Evolutionary conservation across 345 rosid species (phyloP).

Genomic region (Citrus unshiu): DNA sequence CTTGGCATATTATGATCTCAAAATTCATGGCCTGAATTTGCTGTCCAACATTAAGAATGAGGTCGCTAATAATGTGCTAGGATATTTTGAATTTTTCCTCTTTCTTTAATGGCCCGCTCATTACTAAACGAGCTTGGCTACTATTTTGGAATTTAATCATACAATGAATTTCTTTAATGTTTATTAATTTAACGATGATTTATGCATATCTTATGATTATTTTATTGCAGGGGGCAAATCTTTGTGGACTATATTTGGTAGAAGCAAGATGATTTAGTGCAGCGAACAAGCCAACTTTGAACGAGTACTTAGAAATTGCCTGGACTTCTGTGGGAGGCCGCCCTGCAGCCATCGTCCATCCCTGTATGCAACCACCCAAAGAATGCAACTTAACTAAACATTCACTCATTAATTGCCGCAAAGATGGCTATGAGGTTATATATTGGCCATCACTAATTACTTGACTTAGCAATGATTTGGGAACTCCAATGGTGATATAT

Average conservation of each 20-base stretch:
- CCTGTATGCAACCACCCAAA: neutral
- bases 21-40: neutral
- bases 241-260: neutral
- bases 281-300: neutral
- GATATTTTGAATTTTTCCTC: too few relatives aligned
- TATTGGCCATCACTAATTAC: neutral
- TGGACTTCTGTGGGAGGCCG: conserved; percentile 1
- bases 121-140: too few relatives aligned
- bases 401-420: neutral
- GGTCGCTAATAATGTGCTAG: neutral
- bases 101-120: too few relatives aligned
- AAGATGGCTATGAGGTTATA: neutral
- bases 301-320: neutral
- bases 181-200: too few relatives aligned
- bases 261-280: neutral
- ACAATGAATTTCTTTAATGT: too few relatives aligned
- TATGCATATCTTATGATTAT: neutral
- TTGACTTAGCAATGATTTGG: neutral
- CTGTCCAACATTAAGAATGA: neutral
- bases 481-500: too few relatives aligned
- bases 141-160: too few relatives aligned
- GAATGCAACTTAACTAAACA: neutral
- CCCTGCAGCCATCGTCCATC: neutral
- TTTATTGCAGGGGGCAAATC: neutral
- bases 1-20: neutral